Conservation (phyloP, 768 basidiomycete species). For the Dioszegia crocea region DNA sequence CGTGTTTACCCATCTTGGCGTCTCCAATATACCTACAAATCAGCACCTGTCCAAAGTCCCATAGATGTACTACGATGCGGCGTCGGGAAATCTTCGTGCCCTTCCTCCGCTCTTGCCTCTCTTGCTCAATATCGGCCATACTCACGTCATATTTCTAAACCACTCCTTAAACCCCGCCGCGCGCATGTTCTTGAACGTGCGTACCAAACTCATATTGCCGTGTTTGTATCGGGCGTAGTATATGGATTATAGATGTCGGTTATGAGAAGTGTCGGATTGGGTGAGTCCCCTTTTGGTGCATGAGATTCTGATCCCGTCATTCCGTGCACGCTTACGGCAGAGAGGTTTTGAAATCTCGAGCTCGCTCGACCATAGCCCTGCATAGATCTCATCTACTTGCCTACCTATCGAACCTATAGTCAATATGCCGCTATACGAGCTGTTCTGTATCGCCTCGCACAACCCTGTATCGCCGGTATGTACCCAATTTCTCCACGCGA, state of each 20-base stretch:
- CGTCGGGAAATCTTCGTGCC: too few relatives aligned
- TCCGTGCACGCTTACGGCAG: neutral
- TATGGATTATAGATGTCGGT: neutral
- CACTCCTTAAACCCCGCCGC: slow-evolving; percentile 76
- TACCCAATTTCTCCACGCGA: neutral
- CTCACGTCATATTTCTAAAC: slow-evolving; percentile 64
- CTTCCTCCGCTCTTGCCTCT: neutral
- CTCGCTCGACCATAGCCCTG: too few relatives aligned
- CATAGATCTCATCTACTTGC: too few relatives aligned
- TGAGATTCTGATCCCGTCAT: neutral
- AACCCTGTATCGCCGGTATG: slow-evolving; percentile 42
- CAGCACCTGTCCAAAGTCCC: neutral
- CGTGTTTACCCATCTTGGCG: slow-evolving; percentile 73
- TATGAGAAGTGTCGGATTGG: neutral
- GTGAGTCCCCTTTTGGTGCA: too few relatives aligned
- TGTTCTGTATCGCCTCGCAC: slow-evolving; percentile 49
- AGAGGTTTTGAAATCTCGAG: neutral
- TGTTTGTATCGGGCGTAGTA: neutral
- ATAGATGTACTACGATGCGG: too few relatives aligned
- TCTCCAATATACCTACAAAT: slow-evolving; percentile 79
- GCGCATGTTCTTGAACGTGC: slow-evolving; percentile 59
- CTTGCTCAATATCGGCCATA: neutral
- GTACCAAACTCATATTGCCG: slow-evolving; percentile 11
- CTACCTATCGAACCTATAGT: neutral
- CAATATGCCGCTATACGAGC: slow-evolving; percentile 48